These are phyloP conservation scores for Toxicodendron radicans DNA, from an alignment of 345 rosid species.

Conservation along the genomic window DNA sequence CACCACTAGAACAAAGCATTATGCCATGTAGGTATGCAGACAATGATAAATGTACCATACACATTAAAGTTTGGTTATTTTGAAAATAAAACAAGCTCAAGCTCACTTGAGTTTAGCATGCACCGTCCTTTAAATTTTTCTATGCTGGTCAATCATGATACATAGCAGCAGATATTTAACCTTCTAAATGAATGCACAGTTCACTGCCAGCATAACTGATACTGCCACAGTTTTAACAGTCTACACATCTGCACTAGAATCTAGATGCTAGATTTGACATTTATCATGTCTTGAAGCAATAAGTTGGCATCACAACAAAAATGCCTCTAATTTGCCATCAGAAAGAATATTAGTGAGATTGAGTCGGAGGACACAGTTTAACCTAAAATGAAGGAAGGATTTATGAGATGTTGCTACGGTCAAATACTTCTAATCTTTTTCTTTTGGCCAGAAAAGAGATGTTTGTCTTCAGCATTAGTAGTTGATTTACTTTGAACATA, in stretches of 20 bases:
- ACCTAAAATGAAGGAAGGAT: not conserved
- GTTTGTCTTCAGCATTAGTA: not conserved
- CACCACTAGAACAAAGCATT: slow-evolving; percentile 3
- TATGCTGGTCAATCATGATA: not conserved
- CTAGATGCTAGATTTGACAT: not conserved
- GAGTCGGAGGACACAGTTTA: not conserved
- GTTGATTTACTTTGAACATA: no score
- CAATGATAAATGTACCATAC: slow-evolving; percentile 1
- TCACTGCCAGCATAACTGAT: not conserved
- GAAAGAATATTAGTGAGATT: not conserved
- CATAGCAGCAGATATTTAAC: no score
- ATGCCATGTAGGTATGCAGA: not conserved
- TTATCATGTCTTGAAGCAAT: not conserved
- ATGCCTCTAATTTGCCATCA: not conserved
- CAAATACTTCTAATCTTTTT: not conserved
- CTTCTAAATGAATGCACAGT: not conserved
- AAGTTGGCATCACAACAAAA: not conserved
- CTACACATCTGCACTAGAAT: not conserved
- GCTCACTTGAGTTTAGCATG: not conserved
- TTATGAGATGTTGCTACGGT: no score
- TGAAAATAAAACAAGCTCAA: not conserved
- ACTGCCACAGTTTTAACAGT: not conserved
- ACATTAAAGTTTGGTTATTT: not conserved
- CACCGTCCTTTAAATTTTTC: not conserved
- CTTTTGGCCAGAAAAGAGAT: not conserved